phyloP scores from a whole-genome alignment of 2,329 filamentous ascomycete species.

The Neofusicoccum sp. region DNA sequence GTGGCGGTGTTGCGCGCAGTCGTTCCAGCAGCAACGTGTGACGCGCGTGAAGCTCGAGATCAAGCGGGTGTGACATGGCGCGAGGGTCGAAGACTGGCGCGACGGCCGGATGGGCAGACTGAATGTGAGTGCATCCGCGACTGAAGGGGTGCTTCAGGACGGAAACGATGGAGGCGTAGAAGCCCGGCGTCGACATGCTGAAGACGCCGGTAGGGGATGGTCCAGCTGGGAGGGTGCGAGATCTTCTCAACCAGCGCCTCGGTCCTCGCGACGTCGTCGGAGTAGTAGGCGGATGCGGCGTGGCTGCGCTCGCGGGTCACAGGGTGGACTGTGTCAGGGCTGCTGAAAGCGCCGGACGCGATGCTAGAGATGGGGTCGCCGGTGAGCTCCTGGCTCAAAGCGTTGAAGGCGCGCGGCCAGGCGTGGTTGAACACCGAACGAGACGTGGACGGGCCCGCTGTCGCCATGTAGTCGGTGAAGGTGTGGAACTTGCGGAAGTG shows the following conservation, averaged over 20 bases:
- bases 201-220: not conserved
- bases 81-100: conserved; percentile 40
- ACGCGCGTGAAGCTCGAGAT: conserved; percentile 40
- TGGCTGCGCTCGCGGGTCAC: conserved; percentile 11
- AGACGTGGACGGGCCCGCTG: conserved; percentile 22
- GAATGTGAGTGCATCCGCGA: conserved; percentile 31
- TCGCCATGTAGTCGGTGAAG: conserved; percentile 15
- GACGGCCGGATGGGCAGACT: conserved; percentile 30
- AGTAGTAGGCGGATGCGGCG: conserved; percentile 19
- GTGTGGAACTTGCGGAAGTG: conserved; percentile 30
- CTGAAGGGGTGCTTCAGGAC: conserved; percentile 34
- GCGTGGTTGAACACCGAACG: conserved; percentile 20
- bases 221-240: conserved; percentile 18
- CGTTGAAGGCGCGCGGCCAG: conserved; percentile 23
- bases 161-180: conserved; percentile 21
- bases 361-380: conserved; percentile 19
- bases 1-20: conserved; percentile 32
- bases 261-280: not conserved
- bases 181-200: conserved; percentile 16
- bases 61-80: conserved; percentile 43
- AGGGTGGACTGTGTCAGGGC: conserved; percentile 12
- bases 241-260: conserved; percentile 17
- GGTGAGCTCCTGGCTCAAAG: conserved; percentile 19
- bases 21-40: conserved; percentile 35
- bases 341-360: conserved; percentile 20